Evolutionary conservation across 768 basidiomycete species (phyloP).

Genomic region (Peribolospora kevripleyi): DNA sequence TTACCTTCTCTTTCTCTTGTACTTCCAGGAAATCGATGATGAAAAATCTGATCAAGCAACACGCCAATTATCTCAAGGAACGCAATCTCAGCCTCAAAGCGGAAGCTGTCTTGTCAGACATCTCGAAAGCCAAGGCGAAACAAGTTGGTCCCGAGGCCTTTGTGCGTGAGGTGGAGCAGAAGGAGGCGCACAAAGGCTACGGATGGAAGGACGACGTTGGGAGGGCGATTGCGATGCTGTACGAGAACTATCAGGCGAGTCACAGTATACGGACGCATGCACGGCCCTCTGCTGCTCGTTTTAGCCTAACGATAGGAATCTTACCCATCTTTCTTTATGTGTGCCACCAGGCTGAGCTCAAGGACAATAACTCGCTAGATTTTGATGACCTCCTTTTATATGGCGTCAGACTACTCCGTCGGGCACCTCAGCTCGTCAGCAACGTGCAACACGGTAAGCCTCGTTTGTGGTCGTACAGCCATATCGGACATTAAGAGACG

Average conservation of each 20-base stretch:
- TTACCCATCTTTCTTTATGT: too few species aligned
- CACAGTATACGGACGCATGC: background rate
- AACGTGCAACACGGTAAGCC: slow-evolving; percentile 37
- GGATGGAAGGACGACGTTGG: background rate
- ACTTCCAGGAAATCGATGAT: slow-evolving; percentile 41
- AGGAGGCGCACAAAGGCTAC: slow-evolving; percentile 1
- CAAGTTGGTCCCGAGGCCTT: slow-evolving; percentile 34
- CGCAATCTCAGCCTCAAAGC: slow-evolving; percentile 22
- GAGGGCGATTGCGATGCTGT: slow-evolving; percentile 13
- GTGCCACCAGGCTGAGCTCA: slow-evolving; percentile 38
- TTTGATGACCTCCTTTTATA: slow-evolving; percentile 64
- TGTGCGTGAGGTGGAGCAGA: slow-evolving; percentile 7
- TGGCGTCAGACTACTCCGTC: slow-evolving; percentile 31
- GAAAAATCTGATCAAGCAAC: slow-evolving; percentile 32
- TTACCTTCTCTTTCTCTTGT: too few species aligned
- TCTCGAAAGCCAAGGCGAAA: slow-evolving; percentile 47
- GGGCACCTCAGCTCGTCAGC: slow-evolving; percentile 26
- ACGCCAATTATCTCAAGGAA: slow-evolving; percentile 27
- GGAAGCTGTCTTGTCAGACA: slow-evolving; percentile 17
- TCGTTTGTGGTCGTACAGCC: too few species aligned
- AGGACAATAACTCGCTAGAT: slow-evolving; percentile 45
- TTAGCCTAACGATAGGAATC: background rate
- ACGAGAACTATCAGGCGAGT: slow-evolving; percentile 6
- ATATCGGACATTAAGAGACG: too few species aligned
- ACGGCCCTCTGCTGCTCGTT: background rate